Percentiles rank a stretch among this genome's conserved stretches.
Conservation (phyloP, 345 rosid species). For the Dimocarpus longan region DNA sequence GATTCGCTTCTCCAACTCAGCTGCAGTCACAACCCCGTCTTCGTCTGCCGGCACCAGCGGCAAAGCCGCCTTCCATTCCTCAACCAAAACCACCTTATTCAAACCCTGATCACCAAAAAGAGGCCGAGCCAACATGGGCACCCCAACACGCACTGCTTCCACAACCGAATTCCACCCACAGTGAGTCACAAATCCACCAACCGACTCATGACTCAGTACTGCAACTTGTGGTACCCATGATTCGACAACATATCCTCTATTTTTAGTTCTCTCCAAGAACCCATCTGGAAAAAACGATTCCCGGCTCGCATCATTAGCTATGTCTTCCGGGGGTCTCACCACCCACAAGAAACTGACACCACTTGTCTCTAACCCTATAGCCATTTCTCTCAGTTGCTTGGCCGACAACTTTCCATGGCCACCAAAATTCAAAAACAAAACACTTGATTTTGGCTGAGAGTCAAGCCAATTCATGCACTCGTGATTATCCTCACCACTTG, state of each 20-base stretch:
- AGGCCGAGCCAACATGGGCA: slow-evolving; percentile 31
- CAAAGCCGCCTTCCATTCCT: slow-evolving; percentile 16
- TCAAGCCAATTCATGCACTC: slow-evolving; percentile 27
- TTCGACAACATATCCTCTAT: slow-evolving; percentile 16
- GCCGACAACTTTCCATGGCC: slow-evolving; percentile 16
- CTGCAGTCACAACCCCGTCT: not conserved
- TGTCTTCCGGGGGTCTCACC: slow-evolving; percentile 12
- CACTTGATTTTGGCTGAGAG: slow-evolving; percentile 22
- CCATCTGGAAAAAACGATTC: slow-evolving; percentile 20
- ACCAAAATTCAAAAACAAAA: slow-evolving; percentile 33
- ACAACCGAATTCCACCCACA: slow-evolving; percentile 32
- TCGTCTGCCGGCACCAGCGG: not conserved
- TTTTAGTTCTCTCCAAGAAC: slow-evolving; percentile 22
- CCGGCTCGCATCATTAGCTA: not conserved
- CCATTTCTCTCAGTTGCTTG: slow-evolving; percentile 23
- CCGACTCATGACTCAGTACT: slow-evolving; percentile 17
- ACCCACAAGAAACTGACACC: slow-evolving; percentile 30
- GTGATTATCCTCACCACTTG: not conserved
- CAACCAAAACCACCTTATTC: slow-evolving; percentile 17
- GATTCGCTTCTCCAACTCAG: slow-evolving; percentile 20
- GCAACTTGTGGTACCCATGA: slow-evolving; percentile 28
- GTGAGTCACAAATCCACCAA: slow-evolving; percentile 32
- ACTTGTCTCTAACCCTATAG: slow-evolving; percentile 27
- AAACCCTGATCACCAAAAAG: slow-evolving; percentile 21
- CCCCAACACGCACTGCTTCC: slow-evolving; percentile 23